Evolutionary conservation across 2,329 filamentous ascomycete species (phyloP), one percentile per base, ranked within the genome.

Genomic region (Eutypa lata): DNA sequence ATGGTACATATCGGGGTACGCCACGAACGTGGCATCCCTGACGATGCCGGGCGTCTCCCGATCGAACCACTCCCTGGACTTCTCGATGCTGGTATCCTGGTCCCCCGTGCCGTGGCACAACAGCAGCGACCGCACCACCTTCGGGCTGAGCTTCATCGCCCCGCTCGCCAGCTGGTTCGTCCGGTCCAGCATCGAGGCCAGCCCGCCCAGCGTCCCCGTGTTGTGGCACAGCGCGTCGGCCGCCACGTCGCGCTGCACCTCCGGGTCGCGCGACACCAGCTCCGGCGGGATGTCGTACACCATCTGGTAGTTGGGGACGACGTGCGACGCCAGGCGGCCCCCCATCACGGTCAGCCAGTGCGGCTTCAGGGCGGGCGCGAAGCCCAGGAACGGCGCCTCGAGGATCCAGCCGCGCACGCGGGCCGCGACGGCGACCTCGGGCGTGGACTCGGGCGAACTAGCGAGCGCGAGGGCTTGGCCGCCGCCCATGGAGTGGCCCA

Each of bases 401-500:
- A 89, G 76, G 35, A 96, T 66, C 76, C 88, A 90, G 21, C 91
- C 91, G 45, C 85, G 78, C 47, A 96, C 80, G 53, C 79, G 75
- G 35, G 73, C 68, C 42, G 83, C 77, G 13, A 90, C n/a, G n/a
- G n/a, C n/a, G n/a, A 68, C 16, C 82, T 78, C 43, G 73, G 71
- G 66, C 84, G 79, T 51, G 69, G n/a, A n/a, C n/a, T n/a, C 55
- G 1, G 76, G 68, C 50, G 79, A 74, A 51, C 74, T 78, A 22
- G 79, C 79, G 21, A 87, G 68, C 43, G 82, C 84, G 8, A 96
- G 74, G 6, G 86, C 81, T 71, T 95, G 81, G 22, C 85, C 90
- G 54, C 92, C 92, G 59, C 92, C 92, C 90, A 96, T 96, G 21
- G 87, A 91, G 71, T 96, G 91, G 50, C 92, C 92, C 76, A 94